Percentiles rank a stretch among this genome's conserved stretches.
Conservation (phyloP, 225 moss, liverwort and hornwort genomes). For the Lunularia cruciata region DNA sequence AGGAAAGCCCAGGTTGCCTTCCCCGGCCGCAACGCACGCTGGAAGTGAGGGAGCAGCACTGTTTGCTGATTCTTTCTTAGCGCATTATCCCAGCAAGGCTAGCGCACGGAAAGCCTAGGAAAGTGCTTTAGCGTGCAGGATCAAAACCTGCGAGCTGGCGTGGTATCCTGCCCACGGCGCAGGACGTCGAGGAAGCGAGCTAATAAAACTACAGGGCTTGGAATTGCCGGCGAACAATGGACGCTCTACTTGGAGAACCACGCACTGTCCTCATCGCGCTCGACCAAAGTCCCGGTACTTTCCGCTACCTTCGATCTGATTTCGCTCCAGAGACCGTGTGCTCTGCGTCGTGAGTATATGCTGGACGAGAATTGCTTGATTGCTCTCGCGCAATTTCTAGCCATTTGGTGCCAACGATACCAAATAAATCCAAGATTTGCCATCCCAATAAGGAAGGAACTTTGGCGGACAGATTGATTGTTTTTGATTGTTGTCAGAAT, state of each 20-base stretch:
- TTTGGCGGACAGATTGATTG: too few species aligned
- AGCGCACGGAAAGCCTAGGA: conserved; percentile 19
- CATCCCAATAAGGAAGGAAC: too few species aligned
- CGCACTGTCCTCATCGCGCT: conserved; percentile 53
- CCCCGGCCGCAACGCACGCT: not conserved
- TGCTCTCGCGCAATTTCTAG: too few species aligned
- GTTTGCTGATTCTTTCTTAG: conserved; percentile 7
- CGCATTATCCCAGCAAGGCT: not conserved
- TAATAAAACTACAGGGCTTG: conserved; percentile 15
- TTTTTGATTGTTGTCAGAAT: too few species aligned
- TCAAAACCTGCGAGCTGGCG: conserved; percentile 8
- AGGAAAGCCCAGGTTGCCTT: conserved; percentile 2
- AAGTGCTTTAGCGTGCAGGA: conserved; percentile 21
- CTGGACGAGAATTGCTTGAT: conserved; percentile 1
- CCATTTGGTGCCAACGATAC: too few species aligned
- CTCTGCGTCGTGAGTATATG: too few species aligned
- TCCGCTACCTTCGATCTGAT: too few species aligned
- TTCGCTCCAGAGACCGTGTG: too few species aligned
- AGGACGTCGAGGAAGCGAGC: conserved; percentile 17
- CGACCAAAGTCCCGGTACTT: conserved; percentile 44
- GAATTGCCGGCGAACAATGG: conserved; percentile 31
- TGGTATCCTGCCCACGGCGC: conserved; percentile 9
- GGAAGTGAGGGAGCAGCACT: not conserved
- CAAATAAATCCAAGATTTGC: too few species aligned
- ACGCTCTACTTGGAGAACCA: conserved; percentile 47